Conservation (phyloP, 805 yeast genomes). For the Wickerhamia fluorescens region DNA sequence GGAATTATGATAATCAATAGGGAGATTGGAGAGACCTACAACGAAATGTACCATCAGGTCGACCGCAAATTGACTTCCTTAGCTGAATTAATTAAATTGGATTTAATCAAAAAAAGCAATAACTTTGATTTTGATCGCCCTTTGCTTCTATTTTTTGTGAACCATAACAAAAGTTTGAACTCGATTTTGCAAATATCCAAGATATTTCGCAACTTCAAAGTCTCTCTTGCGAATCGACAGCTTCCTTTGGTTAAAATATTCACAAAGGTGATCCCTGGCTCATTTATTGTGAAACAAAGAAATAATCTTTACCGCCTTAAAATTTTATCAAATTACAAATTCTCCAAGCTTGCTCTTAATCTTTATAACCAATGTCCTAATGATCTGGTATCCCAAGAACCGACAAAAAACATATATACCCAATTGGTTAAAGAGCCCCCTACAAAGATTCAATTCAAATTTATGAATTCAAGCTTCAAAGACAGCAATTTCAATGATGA, state of each 20-base stretch:
- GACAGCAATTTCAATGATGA: slow-evolving; percentile 46
- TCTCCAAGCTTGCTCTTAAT: slow-evolving; percentile 42
- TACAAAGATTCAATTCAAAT: slow-evolving; percentile 27
- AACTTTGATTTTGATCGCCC: slow-evolving; percentile 41
- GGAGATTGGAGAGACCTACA: slow-evolving; percentile 13
- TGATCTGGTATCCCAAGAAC: slow-evolving; percentile 7
- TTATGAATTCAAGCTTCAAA: slow-evolving; percentile 16
- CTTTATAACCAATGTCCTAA: slow-evolving; percentile 54
- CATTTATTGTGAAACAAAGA: slow-evolving; percentile 15
- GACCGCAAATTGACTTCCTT: slow-evolving; percentile 22
- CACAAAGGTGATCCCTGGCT: slow-evolving; percentile 29
- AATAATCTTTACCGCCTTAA: slow-evolving; percentile 11
- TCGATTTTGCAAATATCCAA: slow-evolving; percentile 43
- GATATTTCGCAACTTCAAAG: slow-evolving; percentile 42
- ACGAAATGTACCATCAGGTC: slow-evolving; percentile 23
- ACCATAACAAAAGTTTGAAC: slow-evolving; percentile 33
- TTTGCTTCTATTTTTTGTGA: slow-evolving; percentile 44
- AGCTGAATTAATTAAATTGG: slow-evolving; percentile 32
- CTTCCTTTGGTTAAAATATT: slow-evolving; percentile 33
- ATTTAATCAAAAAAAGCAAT: slow-evolving; percentile 34
- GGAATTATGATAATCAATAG: slow-evolving; percentile 21
- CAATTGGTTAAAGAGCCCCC: slow-evolving; percentile 34
- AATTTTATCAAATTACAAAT: slow-evolving; percentile 25
- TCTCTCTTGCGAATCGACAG: slow-evolving; percentile 28
- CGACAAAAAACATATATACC: slow-evolving; percentile 16